Percentiles rank a stretch among this genome's conserved stretches.
These are phyloP conservation scores for Hansenula anomala DNA, from an alignment of 1,139 yeast species.

Conservation along the genomic window DNA sequence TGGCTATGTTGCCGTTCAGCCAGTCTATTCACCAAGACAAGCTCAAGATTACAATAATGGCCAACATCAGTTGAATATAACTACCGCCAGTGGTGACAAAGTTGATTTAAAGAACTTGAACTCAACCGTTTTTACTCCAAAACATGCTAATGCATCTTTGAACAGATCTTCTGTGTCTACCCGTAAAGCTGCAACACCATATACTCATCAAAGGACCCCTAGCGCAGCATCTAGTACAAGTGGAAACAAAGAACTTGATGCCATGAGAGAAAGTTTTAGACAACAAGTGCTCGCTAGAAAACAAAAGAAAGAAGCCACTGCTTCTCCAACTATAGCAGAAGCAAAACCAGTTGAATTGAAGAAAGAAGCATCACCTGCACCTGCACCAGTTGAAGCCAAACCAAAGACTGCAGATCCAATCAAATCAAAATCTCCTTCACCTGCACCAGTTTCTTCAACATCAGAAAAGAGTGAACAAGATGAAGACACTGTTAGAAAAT, in stretches of 20 bases:
- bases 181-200: conserved; percentile 9
- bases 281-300: conserved; percentile 14
- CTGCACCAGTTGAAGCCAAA: not conserved
- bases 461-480: not conserved
- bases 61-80: conserved; percentile 17
- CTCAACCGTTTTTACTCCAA: conserved; percentile 7
- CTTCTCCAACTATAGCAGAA: not conserved
- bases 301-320: conserved; percentile 4
- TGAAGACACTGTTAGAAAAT: conserved; percentile 1
- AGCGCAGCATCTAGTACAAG: not conserved
- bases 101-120: conserved; percentile 16
- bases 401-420: conserved; percentile 1
- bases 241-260: conserved; percentile 5
- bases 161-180: conserved; percentile 9
- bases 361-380: conserved; percentile 2
- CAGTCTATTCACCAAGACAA: not conserved
- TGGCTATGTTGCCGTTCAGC: not conserved
- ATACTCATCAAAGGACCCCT: conserved; percentile 15
- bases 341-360: too few relatives aligned
- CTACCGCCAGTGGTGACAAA: conserved; percentile 20
- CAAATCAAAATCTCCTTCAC: conserved; percentile 3
- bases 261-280: conserved; percentile 13
- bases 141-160: conserved; percentile 7
- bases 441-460: not conserved
- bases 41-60: not conserved